A percentile compares a stretch with the other conserved stretches of the same genome.
Conservation (phyloP, 768 basidiomycete species). For the Rhizopogon roseolus region DNA sequence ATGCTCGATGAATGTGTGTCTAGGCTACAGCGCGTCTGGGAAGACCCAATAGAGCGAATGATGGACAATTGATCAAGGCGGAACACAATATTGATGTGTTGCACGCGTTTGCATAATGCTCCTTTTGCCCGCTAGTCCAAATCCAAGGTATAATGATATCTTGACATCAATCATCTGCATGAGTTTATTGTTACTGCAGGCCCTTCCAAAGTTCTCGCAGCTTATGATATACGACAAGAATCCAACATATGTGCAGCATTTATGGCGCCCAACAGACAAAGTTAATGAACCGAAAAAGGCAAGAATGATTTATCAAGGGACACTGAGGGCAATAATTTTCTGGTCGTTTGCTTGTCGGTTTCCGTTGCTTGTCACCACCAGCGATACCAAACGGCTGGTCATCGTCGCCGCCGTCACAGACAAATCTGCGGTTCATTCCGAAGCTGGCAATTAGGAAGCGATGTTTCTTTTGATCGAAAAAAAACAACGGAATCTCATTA, state of each 20-base stretch:
- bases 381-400: background rate
- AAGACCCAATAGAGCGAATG: constrained; percentile 17
- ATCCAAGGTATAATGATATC: no score
- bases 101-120: no score
- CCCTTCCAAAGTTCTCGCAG: no score
- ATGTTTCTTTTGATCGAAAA: no score
- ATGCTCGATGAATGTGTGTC: constrained; percentile 12
- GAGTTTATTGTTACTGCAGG: no score
- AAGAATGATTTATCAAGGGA: background rate
- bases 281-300: background rate
- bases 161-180: no score
- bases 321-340: background rate
- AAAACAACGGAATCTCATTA: no score
- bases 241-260: no score
- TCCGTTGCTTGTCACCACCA: background rate
- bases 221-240: no score
- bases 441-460: no score
- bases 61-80: constrained; percentile 12
- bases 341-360: background rate
- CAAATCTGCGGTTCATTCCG: constrained; percentile 5
- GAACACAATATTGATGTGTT: constrained; percentile 15
- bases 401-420: background rate
- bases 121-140: no score
- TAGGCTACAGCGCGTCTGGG: constrained; percentile 2
- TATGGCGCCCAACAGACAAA: no score